Conservation (phyloP, 1,284 basidiomycete genomes). For the Cystobasidium pallidum region DNA sequence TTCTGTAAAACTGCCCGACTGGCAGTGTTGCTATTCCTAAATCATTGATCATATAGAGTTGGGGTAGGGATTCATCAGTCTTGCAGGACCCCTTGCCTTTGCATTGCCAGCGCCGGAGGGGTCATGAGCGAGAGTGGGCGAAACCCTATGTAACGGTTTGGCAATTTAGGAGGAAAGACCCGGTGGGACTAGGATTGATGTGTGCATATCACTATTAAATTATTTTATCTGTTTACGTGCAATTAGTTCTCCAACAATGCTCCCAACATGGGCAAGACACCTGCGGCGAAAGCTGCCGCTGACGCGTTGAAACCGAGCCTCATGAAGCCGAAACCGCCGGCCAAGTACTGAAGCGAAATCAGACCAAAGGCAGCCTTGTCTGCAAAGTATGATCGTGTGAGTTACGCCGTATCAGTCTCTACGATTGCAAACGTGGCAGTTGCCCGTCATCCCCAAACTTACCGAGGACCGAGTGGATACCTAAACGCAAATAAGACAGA, state of each 20-base stretch:
- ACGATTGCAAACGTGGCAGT: neutral
- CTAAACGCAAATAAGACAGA: slow-evolving; percentile 1
- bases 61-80: too few species aligned
- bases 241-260: slow-evolving; percentile 29
- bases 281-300: slow-evolving; percentile 25
- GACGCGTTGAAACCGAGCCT: slow-evolving; percentile 29
- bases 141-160: too few species aligned
- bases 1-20: too few species aligned
- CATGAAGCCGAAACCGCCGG: slow-evolving; percentile 30
- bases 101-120: too few species aligned
- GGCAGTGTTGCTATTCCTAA: too few species aligned
- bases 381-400: slow-evolving; percentile 6
- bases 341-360: slow-evolving; percentile 25
- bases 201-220: neutral
- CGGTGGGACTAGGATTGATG: too few species aligned
- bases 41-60: too few species aligned
- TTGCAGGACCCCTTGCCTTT: too few species aligned
- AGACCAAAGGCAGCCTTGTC: slow-evolving; percentile 41
- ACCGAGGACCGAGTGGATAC: slow-evolving; percentile 41
- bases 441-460: neutral
- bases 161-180: too few species aligned
- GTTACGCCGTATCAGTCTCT: too few species aligned
- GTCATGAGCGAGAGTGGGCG: too few species aligned
- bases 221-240: neutral
- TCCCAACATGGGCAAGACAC: slow-evolving; percentile 33